Evolutionary conservation across 1,139 yeast genomes (phyloP).

Genomic region (Hyphopichia burtonii): DNA sequence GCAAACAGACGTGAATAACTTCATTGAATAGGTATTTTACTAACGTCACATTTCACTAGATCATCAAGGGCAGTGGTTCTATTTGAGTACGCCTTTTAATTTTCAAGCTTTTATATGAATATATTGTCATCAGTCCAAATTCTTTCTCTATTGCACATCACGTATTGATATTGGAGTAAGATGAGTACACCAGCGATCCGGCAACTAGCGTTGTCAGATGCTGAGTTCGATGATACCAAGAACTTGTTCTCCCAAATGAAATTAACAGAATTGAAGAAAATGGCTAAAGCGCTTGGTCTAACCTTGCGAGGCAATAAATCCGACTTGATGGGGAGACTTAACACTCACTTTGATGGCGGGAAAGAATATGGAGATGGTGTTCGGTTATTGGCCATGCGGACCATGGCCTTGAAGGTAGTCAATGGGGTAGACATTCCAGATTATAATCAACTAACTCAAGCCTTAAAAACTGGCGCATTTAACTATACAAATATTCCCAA

Average conservation of each 20-base stretch:
- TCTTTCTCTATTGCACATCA: background rate
- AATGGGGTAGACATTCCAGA: conserved; percentile 37
- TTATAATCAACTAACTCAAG: conserved; percentile 27
- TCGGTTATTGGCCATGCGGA: conserved; percentile 42
- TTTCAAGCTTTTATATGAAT: background rate
- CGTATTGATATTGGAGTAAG: background rate
- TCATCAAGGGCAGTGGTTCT: too few relatives aligned
- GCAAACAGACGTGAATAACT: too few relatives aligned
- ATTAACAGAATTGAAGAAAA: conserved; percentile 36
- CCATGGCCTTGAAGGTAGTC: conserved; percentile 38
- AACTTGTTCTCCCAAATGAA: conserved; percentile 12
- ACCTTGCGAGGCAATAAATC: conserved; percentile 50
- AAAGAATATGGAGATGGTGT: conserved; percentile 33
- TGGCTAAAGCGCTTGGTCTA: conserved; percentile 46
- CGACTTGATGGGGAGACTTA: conserved; percentile 48
- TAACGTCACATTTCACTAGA: too few relatives aligned
- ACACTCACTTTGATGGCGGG: conserved; percentile 36
- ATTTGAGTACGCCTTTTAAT: too few relatives aligned
- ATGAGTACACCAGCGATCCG: background rate
- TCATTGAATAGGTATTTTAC: too few relatives aligned
- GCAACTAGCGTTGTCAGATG: conserved; percentile 3
- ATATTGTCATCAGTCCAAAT: background rate
- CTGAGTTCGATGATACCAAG: conserved; percentile 3
- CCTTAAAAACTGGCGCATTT: conserved; percentile 20
- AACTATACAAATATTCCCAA: conserved; percentile 11